These are phyloP conservation scores for Ramalina intermedia DNA, from an alignment of 495 filamentous ascomycete genomes.

Conservation along the genomic window DNA sequence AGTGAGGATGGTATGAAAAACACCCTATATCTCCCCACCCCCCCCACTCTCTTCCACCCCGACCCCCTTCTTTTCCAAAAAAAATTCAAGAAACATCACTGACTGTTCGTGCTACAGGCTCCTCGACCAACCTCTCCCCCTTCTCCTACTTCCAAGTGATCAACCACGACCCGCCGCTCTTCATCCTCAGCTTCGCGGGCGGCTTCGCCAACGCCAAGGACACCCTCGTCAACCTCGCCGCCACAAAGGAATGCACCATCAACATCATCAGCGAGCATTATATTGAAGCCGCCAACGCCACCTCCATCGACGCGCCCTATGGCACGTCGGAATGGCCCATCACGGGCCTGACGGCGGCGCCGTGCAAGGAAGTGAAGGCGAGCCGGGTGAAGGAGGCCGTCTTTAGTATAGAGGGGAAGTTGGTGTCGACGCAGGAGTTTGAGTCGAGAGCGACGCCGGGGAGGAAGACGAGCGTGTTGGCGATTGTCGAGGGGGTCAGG, in stretches of 20 bases:
- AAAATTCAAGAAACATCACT: too few species aligned
- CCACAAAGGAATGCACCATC: slow-evolving; percentile 62
- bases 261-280: slow-evolving; percentile 80
- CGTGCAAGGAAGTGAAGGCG: slow-evolving; percentile 46
- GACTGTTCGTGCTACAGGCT: slow-evolving; percentile 18
- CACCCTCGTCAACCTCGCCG: slow-evolving; percentile 54
- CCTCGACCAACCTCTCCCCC: slow-evolving; percentile 62
- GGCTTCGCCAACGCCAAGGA: slow-evolving; percentile 54
- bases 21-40: neutral
- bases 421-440: slow-evolving; percentile 62
- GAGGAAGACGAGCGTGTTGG: slow-evolving; percentile 57
- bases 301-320: slow-evolving; percentile 62
- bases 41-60: slow-evolving; percentile 21
- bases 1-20: slow-evolving; percentile 33
- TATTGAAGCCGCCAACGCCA: slow-evolving; percentile 75
- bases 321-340: slow-evolving; percentile 72
- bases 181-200: slow-evolving; percentile 60
- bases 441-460: slow-evolving; percentile 53
- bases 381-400: slow-evolving; percentile 71
- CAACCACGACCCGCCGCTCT: slow-evolving; percentile 80
- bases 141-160: slow-evolving; percentile 77
- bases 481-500: slow-evolving; percentile 66
- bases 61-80: slow-evolving; percentile 25
- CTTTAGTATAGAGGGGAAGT: slow-evolving; percentile 64
- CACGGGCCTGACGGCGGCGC: slow-evolving; percentile 58